These are phyloP conservation scores for Talaromyces proteolyticus DNA, from an alignment of 495 filamentous ascomycete species.

Conservation along the genomic window DNA sequence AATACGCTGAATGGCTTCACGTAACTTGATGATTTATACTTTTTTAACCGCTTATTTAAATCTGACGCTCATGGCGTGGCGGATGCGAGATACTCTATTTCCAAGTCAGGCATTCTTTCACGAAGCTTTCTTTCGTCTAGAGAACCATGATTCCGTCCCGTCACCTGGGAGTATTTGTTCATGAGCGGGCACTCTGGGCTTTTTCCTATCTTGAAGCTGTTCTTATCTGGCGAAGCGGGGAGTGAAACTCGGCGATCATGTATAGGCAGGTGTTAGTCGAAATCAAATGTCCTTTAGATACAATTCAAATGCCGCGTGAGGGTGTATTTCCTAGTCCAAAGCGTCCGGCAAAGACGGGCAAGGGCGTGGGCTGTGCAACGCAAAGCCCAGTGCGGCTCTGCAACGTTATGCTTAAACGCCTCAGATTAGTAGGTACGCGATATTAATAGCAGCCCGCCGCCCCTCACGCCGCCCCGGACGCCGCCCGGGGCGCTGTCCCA, in stretches of 20 bases:
- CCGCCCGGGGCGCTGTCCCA: too few relatives aligned
- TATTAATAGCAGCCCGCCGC: too few relatives aligned
- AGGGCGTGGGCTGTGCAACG: too few relatives aligned
- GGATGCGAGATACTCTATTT: background rate
- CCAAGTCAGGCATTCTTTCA: background rate
- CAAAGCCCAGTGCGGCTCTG: too few relatives aligned
- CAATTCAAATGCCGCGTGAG: too few relatives aligned
- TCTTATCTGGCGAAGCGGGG: background rate
- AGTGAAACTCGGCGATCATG: background rate
- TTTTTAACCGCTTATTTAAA: background rate
- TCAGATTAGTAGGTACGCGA: too few relatives aligned
- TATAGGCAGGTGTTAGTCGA: background rate
- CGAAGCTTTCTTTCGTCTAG: background rate
- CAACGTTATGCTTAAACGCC: too few relatives aligned
- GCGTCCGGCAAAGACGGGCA: too few relatives aligned
- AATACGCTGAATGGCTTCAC: conserved; percentile 23
- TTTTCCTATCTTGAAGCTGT: background rate
- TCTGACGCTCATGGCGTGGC: background rate
- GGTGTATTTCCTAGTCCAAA: too few relatives aligned
- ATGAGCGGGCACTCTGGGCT: background rate
- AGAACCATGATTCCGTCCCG: background rate
- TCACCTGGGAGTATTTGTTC: background rate
- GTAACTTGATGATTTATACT: background rate
- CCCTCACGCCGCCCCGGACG: too few relatives aligned
- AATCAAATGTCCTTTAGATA: too few relatives aligned